These are phyloP conservation scores for Erythrophleum fordii DNA, from an alignment of 306 rosid species.

Conservation along the genomic window DNA sequence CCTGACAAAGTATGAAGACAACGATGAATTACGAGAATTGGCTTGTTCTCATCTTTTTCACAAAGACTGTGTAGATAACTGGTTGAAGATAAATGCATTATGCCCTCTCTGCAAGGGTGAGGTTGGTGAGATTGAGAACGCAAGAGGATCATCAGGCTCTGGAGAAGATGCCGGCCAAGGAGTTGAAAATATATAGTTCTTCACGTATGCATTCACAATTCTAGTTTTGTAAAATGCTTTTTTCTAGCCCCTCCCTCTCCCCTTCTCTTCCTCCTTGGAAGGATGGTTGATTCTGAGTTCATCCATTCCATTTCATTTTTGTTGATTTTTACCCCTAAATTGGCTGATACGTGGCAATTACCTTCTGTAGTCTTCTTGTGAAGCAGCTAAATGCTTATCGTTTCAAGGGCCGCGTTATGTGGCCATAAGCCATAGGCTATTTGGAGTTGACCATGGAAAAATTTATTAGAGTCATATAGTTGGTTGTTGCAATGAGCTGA, in stretches of 20 bases:
- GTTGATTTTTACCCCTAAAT: background rate
- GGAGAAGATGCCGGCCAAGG: slow-evolving; percentile 40
- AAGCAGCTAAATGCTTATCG: background rate
- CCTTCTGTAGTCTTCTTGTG: slow-evolving; percentile 1
- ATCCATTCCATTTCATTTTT: slow-evolving; percentile 19
- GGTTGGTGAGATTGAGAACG: slow-evolving; percentile 45
- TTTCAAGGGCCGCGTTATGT: background rate
- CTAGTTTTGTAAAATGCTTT: slow-evolving; percentile 1
- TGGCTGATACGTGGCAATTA: background rate
- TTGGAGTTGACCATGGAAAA: background rate
- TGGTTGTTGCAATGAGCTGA: background rate
- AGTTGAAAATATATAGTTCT: background rate
- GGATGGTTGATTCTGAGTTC: slow-evolving; percentile 25
- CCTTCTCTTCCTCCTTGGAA: background rate
- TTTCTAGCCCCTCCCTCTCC: background rate
- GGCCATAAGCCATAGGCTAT: background rate
- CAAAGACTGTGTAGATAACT: slow-evolving; percentile 75
- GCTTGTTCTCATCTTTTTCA: slow-evolving; percentile 73
- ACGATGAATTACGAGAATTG: slow-evolving; percentile 70
- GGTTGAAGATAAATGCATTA: slow-evolving; percentile 72
- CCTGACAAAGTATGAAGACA: slow-evolving; percentile 64
- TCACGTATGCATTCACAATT: background rate
- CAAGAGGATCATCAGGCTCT: slow-evolving; percentile 33
- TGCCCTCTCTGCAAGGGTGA: slow-evolving; percentile 77
- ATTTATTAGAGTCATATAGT: background rate